Conservation (phyloP, 1,284 basidiomycete species). For the Grifola frondosa region DNA sequence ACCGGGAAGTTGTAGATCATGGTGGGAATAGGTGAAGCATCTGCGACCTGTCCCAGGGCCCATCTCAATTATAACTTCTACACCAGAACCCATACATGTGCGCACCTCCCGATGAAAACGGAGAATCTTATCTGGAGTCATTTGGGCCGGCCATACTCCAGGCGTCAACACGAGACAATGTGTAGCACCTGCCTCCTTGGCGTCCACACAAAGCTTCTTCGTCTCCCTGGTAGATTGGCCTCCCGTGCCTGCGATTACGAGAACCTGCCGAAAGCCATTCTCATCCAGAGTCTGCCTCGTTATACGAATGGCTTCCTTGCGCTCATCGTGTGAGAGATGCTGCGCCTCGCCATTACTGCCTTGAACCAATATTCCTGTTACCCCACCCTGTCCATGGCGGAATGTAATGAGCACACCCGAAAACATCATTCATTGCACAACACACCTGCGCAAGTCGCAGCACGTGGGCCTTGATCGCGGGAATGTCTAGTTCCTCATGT, state of each 20-base stretch:
- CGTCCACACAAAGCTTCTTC: conserved; percentile 76
- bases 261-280: conserved; percentile 64
- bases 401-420: neutral
- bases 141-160: conserved; percentile 63
- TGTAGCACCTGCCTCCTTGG: conserved; percentile 77
- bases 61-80: neutral
- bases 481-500: conserved; percentile 64
- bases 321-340: conserved; percentile 72
- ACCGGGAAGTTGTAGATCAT: conserved; percentile 92
- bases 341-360: conserved; percentile 80
- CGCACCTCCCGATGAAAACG: conserved; percentile 62
- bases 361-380: conserved; percentile 74
- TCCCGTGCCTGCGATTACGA: conserved; percentile 86
- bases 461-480: conserved; percentile 59
- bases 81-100: neutral
- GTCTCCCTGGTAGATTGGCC: conserved; percentile 82
- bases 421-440: neutral
- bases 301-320: conserved; percentile 60
- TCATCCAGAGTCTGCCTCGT: conserved; percentile 75
- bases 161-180: conserved; percentile 77
- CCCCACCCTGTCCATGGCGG: conserved; percentile 65
- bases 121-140: conserved; percentile 61
- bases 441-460: conserved; percentile 64
- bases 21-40: conserved; percentile 78
- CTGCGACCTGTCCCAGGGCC: conserved; percentile 60